Evolutionary conservation across 352 stramenopile genomes (phyloP).

Genomic region (Globisporangium yorkense): DNA sequence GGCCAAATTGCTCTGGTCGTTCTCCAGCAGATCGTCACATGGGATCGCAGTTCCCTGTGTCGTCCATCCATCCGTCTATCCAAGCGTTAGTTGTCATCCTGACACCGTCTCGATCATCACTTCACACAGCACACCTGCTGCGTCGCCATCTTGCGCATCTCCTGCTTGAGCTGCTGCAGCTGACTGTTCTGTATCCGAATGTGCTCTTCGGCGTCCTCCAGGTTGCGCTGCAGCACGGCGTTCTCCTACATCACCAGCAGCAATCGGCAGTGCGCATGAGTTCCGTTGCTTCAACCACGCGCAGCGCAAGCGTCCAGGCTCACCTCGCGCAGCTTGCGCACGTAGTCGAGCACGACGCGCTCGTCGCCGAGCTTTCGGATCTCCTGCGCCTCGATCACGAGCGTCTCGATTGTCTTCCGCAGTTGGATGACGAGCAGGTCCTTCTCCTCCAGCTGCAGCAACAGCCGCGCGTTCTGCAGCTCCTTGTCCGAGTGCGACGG

Average conservation of each 20-base stretch:
- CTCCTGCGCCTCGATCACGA: slow-evolving; percentile 72
- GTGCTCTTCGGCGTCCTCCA: slow-evolving; percentile 74
- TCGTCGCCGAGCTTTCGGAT: slow-evolving; percentile 77
- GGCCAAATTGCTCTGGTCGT: neutral
- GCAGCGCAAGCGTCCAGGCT: neutral
- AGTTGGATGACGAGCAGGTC: slow-evolving; percentile 75
- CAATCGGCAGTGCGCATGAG: neutral
- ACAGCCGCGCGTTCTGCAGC: slow-evolving; percentile 23
- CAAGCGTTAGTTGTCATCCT: neutral
- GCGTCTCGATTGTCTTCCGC: slow-evolving; percentile 69
- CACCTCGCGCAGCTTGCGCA: slow-evolving; percentile 74
- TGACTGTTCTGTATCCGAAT: slow-evolving; percentile 73
- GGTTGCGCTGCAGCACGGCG: slow-evolving; percentile 42
- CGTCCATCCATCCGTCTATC: neutral
- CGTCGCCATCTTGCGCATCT: slow-evolving; percentile 47
- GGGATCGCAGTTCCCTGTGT: neutral
- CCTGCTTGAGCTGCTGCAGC: slow-evolving; percentile 66
- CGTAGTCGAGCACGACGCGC: slow-evolving; percentile 74
- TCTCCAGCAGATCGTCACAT: neutral
- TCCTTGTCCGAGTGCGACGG: slow-evolving; percentile 8
- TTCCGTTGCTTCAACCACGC: neutral
- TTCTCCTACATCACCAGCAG: slow-evolving; percentile 38
- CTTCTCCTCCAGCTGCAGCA: slow-evolving; percentile 78
- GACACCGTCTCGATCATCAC: neutral
- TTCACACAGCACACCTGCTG: slow-evolving; percentile 20